phyloP scores from a whole-genome alignment of 306 rosid species.

The Prunus fruticosa region DNA sequence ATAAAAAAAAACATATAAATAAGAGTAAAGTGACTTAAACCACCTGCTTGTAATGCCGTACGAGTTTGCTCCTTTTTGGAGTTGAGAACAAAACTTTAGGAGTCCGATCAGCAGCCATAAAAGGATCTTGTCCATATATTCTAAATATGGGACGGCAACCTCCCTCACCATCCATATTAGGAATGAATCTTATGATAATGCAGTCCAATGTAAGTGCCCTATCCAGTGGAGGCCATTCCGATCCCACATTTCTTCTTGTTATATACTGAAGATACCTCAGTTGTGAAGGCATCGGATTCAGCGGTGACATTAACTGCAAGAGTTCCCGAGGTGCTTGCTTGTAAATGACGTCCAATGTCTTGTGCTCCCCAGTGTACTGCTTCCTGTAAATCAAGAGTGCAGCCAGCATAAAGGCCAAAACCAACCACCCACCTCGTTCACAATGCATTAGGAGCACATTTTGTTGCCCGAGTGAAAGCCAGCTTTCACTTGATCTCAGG shows the following conservation, averaged over 20 bases:
- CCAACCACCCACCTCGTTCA: constrained; percentile 93
- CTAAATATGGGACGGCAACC: constrained; percentile 95
- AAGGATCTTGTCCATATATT: constrained; percentile 93
- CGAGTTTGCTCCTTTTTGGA: constrained; percentile 82
- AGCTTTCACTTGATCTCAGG: constrained; percentile 89
- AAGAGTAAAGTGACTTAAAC: constrained; percentile 23
- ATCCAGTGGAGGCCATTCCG: constrained; percentile 94
- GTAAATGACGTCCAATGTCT: constrained; percentile 90
- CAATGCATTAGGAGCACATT: constrained; percentile 91
- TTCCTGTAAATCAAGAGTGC: constrained; percentile 87
- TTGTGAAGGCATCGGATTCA: constrained; percentile 94
- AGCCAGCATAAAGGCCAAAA: constrained; percentile 91
- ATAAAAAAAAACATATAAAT: not conserved
- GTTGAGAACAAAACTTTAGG: constrained; percentile 89
- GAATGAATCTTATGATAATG: constrained; percentile 71
- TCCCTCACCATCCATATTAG: constrained; percentile 76
- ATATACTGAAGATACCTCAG: constrained; percentile 92
- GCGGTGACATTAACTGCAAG: constrained; percentile 85
- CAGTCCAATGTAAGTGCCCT: constrained; percentile 92
- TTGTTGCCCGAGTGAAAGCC: constrained; percentile 84
- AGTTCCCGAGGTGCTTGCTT: constrained; percentile 90
- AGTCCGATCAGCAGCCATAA: constrained; percentile 79
- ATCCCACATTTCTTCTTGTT: constrained; percentile 84
- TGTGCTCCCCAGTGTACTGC: constrained; percentile 77
- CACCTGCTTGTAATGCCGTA: constrained; percentile 86